A percentile compares a stretch with the other conserved stretches of the same genome.
phyloP scores from a whole-genome alignment of 768 basidiomycete genomes.

The Rhizopogon vinicolor region DNA sequence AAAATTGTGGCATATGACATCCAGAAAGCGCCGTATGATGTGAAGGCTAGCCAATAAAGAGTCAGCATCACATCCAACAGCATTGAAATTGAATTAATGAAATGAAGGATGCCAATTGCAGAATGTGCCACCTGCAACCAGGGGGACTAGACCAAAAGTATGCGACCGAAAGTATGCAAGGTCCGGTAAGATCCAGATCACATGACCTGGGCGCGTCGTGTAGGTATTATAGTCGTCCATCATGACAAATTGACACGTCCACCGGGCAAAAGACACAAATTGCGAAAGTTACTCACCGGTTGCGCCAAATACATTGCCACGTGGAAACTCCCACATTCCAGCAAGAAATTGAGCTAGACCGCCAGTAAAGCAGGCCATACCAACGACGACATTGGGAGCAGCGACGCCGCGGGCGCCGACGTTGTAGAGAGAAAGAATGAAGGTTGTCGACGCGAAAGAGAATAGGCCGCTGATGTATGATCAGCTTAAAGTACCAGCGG shows the following conservation, averaged over 20 bases:
- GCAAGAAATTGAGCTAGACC: conserved; percentile 84
- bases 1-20: conserved; percentile 74
- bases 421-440: conserved; percentile 77
- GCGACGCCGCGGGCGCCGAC: conserved; percentile 47
- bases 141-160: background rate
- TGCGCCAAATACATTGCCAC: conserved; percentile 66
- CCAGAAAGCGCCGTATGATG: conserved; percentile 87
- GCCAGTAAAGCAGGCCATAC: conserved; percentile 83
- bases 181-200: background rate
- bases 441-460: conserved; percentile 80
- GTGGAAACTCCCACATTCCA: conserved; percentile 84
- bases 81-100: no score
- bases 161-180: background rate
- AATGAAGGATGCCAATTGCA: background rate
- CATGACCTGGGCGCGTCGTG: background rate
- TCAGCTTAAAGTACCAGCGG: background rate
- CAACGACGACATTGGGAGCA: conserved; percentile 68
- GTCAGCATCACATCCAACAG: background rate
- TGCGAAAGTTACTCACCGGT: conserved; percentile 46
- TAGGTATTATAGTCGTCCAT: background rate
- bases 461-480: conserved; percentile 56
- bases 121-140: background rate
- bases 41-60: conserved; percentile 49
- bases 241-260: background rate
- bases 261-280: no score